These are phyloP conservation scores for Trametes hirsuta DNA, from an alignment of 1,284 basidiomycete species.

Conservation along the genomic window DNA sequence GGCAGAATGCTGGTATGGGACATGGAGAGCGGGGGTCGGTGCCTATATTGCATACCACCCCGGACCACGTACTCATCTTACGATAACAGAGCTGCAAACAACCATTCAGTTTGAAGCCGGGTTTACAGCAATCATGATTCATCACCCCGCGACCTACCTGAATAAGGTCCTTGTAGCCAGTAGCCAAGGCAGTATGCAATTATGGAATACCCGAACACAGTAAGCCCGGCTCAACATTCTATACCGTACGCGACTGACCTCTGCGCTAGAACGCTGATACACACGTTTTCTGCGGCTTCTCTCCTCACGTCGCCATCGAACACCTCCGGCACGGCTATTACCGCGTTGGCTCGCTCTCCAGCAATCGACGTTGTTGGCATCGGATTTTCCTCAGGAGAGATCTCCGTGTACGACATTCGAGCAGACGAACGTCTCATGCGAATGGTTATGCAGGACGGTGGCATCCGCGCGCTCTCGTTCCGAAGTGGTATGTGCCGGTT, in stretches of 20 bases:
- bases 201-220: constrained; percentile 95
- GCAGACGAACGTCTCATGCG: constrained; percentile 88
- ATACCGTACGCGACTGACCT: no score
- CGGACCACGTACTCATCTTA: not conserved
- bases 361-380: constrained; percentile 95
- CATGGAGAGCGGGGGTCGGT: constrained; percentile 58
- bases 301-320: constrained; percentile 49
- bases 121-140: constrained; percentile 83
- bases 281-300: constrained; percentile 57
- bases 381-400: constrained; percentile 87
- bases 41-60: not conserved
- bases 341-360: constrained; percentile 86
- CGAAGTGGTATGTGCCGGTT: constrained; percentile 70
- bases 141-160: constrained; percentile 96
- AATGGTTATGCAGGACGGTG: constrained; percentile 86
- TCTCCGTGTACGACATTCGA: constrained; percentile 89
- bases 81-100: constrained; percentile 52
- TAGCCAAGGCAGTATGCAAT: constrained; percentile 79
- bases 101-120: constrained; percentile 75
- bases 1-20: constrained; percentile 85
- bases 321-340: constrained; percentile 61
- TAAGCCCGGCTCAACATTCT: constrained; percentile 41
- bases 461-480: constrained; percentile 80
- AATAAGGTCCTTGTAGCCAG: constrained; percentile 94
- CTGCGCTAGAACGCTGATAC: constrained; percentile 59